Conservation (phyloP, 2,329 filamentous ascomycete genomes). For the Beauveria sp. region DNA sequence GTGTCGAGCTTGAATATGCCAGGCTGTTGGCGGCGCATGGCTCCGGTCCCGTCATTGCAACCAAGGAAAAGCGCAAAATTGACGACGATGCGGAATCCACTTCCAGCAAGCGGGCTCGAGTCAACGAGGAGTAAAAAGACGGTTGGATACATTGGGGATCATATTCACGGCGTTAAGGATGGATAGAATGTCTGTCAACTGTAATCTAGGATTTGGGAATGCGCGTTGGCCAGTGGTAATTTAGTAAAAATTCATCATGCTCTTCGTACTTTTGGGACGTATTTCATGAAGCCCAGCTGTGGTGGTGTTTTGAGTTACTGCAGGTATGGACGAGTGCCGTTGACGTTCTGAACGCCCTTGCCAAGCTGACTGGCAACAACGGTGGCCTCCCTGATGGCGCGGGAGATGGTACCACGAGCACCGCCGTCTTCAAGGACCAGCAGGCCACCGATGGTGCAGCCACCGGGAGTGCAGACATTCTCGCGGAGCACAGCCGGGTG, state of each 20-base stretch:
- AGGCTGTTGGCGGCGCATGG: constrained; percentile 48
- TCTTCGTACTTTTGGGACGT: background rate
- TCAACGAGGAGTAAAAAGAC: constrained; percentile 25
- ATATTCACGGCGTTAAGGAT: constrained; percentile 12
- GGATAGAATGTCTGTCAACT: background rate
- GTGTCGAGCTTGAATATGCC: constrained; percentile 67
- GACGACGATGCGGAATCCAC: constrained; percentile 20
- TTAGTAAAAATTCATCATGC: background rate
- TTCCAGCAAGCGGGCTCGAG: constrained; percentile 38
- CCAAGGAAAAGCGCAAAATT: constrained; percentile 41
- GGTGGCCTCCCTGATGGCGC: constrained; percentile 63
- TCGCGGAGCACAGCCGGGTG: constrained; percentile 69
- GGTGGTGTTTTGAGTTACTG: constrained; percentile 16
- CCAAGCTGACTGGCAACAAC: constrained; percentile 59
- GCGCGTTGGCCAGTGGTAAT: background rate
- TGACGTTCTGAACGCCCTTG: constrained; percentile 30
- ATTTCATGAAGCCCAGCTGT: constrained; percentile 18
- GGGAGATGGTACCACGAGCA: constrained; percentile 58
- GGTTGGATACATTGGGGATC: background rate
- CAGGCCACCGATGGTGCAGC: constrained; percentile 69
- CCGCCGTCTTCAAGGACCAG: constrained; percentile 66
- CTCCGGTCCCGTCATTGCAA: constrained; percentile 24
- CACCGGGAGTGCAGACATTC: constrained; percentile 69
- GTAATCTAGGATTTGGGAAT: constrained; percentile 11
- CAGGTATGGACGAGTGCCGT: constrained; percentile 22